Percentiles rank a stretch among this genome's conserved stretches.
Evolutionary conservation across 1,284 basidiomycete species (phyloP).

Genomic region (Tylopilus sp.): DNA sequence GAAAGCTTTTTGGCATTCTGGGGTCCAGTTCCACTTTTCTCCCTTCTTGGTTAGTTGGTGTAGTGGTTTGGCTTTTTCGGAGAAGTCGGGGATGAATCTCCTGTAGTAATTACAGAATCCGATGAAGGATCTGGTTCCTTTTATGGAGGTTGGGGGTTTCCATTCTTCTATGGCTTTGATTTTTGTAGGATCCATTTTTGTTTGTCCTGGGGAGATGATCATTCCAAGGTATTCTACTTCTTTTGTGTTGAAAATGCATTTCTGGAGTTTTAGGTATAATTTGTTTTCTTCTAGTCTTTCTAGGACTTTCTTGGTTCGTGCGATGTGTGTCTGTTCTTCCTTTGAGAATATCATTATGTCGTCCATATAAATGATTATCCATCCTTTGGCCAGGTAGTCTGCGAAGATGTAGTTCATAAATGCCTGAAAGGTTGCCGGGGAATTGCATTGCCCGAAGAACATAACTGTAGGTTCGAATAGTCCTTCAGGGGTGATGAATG

Average conservation of each 20-base stretch:
- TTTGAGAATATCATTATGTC: too few relatives aligned
- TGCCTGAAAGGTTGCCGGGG: too few relatives aligned
- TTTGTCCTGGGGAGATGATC: background rate
- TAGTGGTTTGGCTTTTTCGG: background rate
- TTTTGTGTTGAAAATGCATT: background rate
- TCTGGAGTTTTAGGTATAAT: background rate
- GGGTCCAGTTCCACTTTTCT: background rate
- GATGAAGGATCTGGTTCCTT: background rate
- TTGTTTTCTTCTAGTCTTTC: background rate
- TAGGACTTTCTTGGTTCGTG: background rate
- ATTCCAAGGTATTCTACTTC: background rate
- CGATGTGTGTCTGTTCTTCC: too few relatives aligned
- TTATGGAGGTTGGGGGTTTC: background rate
- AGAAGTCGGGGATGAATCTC: background rate
- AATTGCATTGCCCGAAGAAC: too few relatives aligned
- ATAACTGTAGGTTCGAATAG: too few relatives aligned
- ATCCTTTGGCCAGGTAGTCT: too few relatives aligned
- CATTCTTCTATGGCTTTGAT: background rate
- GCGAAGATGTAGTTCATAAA: too few relatives aligned
- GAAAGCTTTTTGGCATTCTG: background rate
- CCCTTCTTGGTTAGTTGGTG: background rate
- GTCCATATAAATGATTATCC: too few relatives aligned
- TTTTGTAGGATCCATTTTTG: background rate
- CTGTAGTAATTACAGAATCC: background rate
- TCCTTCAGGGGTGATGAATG: too few relatives aligned